phyloP scores from a whole-genome alignment of 1,139 yeast genomes.

The Groenewaldozyma auringiensis region DNA sequence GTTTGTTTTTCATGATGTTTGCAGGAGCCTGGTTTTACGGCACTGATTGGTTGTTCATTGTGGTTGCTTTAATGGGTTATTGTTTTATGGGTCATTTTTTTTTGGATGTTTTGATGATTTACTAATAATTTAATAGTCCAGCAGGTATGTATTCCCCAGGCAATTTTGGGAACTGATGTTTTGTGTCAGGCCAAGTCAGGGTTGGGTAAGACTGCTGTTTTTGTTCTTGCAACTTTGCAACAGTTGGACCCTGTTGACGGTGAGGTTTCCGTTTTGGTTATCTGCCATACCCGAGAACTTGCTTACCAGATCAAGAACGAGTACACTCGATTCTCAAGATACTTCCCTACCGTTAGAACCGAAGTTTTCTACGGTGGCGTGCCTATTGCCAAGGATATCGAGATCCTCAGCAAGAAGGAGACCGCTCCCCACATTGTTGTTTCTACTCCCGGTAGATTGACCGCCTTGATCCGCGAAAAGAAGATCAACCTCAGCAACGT shows the following conservation, averaged over 20 bases:
- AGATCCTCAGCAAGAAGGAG: constrained; percentile 82
- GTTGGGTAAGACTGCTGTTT: constrained; percentile 98
- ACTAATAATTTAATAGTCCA: constrained; percentile 52
- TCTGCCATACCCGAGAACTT: constrained; percentile 97
- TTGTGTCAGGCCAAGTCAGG: constrained; percentile 99
- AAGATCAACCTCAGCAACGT: constrained; percentile 79
- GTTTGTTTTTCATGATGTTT: too few species aligned
- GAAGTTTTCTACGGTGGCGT: constrained; percentile 98
- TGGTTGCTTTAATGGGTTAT: background rate
- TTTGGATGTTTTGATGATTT: background rate
- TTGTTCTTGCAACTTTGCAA: constrained; percentile 90
- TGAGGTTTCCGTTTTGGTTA: constrained; percentile 86
- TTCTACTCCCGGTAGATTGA: constrained; percentile 97
- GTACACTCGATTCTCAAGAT: constrained; percentile 95
- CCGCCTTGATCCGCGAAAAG: constrained; percentile 89
- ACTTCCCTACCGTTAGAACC: constrained; percentile 96
- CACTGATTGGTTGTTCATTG: background rate
- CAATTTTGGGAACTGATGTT: constrained; percentile 95
- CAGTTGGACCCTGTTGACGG: constrained; percentile 98
- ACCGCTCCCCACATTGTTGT: constrained; percentile 95
- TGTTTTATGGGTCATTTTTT: background rate
- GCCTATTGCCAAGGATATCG: constrained; percentile 78
- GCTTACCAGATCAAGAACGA: constrained; percentile 98
- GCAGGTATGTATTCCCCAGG: constrained; percentile 97
- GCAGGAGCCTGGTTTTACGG: too few species aligned